Base-by-base conservation (phyloP, 2,329 filamentous ascomycete genomes). In the Claviceps digitariae region DNA sequence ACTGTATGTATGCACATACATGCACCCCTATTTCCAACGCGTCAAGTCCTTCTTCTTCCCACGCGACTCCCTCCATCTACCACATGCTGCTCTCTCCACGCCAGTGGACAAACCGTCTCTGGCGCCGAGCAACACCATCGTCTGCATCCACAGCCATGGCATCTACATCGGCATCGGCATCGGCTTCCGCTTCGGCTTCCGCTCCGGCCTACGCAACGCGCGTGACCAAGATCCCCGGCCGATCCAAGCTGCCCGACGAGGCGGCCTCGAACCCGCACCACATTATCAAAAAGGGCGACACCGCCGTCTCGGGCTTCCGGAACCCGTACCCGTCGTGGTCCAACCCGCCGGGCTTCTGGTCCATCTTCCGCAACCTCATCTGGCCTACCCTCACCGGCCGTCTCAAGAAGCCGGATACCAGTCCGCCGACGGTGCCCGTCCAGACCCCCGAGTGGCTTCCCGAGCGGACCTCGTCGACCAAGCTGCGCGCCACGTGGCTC, bases 401-500 rank as follows among this genome's bases (percentile, higher is more conserved):
- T 21, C 57, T 73, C 47, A 66, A 67, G 12, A 57, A 45, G 1
- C 84, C 86, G 29, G 75, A 87, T 62, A 83, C 82, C 8, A 77
- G 76, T 10, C 76, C 78, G 25, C 80, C 83, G 10, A 82, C 82
- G 0, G 81, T 93, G 12, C 71, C 79, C 2, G 79, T 91, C 20
- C 77, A 75, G 53, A 78, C 77, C 56, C 87, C 89, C 0, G 63
- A 73, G 4, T 91, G 91, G 67, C 74, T 34, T 8, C 27, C 27
- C 27, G 27, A 29, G 4, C 27, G 27, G 27, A 29, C 27, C 27
- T 29, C 27, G 27, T 29, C 27, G 27, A 5, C 27, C 4, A 74
- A 78, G 43, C 76, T 97, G 25, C 82, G 90, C 52, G 87, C 90
- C 36, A 97, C 91, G 43, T 96, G 91, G 91, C 81, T 97, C 2